A percentile compares a stretch with the other conserved stretches of the same genome.
Evolutionary conservation across 2,329 filamentous ascomycete genomes (phyloP).

Genomic region (Epichloe baconii): DNA sequence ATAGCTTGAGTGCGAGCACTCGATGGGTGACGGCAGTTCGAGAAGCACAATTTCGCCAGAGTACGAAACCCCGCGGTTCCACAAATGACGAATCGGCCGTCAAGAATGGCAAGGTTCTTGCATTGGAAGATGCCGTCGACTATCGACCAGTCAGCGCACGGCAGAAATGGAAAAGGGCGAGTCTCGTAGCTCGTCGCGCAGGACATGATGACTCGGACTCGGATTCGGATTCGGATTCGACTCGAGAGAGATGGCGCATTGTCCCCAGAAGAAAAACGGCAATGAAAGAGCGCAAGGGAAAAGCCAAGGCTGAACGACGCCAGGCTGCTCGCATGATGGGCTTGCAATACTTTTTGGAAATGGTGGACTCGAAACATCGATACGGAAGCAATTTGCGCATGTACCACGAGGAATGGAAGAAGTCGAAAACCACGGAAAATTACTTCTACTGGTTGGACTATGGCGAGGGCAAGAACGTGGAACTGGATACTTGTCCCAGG

Average conservation of each 20-base stretch:
- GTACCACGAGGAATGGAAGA: constrained; percentile 80
- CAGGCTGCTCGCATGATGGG: constrained; percentile 69
- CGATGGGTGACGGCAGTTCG: constrained; percentile 57
- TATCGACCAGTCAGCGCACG: constrained; percentile 31
- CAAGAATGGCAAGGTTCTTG: constrained; percentile 4
- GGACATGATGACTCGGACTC: constrained; percentile 47
- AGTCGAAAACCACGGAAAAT: constrained; percentile 60
- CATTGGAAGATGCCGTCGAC: constrained; percentile 8
- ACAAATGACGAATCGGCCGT: constrained; percentile 6
- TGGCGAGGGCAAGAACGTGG: constrained; percentile 58
- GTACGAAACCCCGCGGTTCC: constrained; percentile 30
- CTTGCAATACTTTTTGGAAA: constrained; percentile 70
- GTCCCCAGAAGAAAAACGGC: constrained; percentile 24
- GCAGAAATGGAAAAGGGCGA: constrained; percentile 63
- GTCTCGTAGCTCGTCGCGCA: constrained; percentile 57
- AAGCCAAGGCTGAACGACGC: constrained; percentile 43
- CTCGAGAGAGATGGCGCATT: constrained; percentile 19
- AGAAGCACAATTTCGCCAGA: constrained; percentile 41
- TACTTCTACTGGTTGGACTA: constrained; percentile 92
- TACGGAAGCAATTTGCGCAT: constrained; percentile 72
- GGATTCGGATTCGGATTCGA: constrained; percentile 34
- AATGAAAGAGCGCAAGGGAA: constrained; percentile 26
- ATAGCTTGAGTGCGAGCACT: constrained; percentile 54
- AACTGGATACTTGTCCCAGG: constrained; percentile 59
- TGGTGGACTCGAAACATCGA: constrained; percentile 77